phyloP scores from a whole-genome alignment of 129 eudicot genomes.

The Pseudognaphalium luteoalbum region DNA sequence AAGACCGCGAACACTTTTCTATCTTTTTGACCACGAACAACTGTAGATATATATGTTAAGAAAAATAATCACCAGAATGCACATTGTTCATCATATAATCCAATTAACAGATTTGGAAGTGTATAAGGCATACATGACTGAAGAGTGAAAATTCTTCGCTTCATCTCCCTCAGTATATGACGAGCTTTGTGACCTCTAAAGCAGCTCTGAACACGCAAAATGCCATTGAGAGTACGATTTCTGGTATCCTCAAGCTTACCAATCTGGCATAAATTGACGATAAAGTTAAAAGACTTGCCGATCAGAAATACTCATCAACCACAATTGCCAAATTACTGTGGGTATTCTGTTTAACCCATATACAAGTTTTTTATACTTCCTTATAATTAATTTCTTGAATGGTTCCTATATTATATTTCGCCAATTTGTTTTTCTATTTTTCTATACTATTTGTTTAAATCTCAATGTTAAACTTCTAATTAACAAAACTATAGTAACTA shows the following conservation, averaged over 20 bases:
- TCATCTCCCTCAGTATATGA: conserved; percentile 41
- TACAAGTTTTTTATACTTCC: too few species aligned
- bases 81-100: not conserved
- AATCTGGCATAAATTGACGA: conserved; percentile 43
- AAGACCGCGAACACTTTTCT: conserved; percentile 62
- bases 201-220: conserved; percentile 88
- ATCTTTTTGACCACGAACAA: conserved; percentile 69
- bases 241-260: conserved; percentile 91
- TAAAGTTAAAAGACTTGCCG: not conserved
- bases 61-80: conserved; percentile 9
- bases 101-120: not conserved
- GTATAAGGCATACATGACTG: conserved; percentile 67
- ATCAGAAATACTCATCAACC: not conserved
- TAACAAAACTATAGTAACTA: not conserved
- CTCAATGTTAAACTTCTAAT: too few species aligned
- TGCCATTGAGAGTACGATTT: conserved; percentile 84
- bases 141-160: conserved; percentile 58
- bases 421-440: too few species aligned
- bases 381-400: not conserved
- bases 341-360: not conserved
- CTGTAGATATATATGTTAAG: conserved; percentile 36
- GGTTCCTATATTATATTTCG: too few species aligned
- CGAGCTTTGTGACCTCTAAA: conserved; percentile 96
- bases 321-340: not conserved
- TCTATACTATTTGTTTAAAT: not conserved